phyloP scores from a whole-genome alignment of 345 rosid species.

The Lenwebbia sp. region DNA sequence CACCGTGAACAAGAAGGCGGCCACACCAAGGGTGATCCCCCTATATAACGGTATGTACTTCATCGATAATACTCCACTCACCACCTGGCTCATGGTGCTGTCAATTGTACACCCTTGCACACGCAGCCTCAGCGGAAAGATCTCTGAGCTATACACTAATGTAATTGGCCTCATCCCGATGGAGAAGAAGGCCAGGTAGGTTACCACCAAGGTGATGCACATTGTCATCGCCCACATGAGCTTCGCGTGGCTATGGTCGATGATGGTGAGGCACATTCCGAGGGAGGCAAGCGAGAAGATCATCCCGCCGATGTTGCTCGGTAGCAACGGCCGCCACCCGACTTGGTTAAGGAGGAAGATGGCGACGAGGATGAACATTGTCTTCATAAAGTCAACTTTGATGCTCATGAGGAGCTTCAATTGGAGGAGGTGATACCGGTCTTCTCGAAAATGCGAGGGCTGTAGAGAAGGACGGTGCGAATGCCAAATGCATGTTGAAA shows the following conservation, averaged over 20 bases:
- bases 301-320: conserved; percentile 62
- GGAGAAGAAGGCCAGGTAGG: conserved; percentile 58
- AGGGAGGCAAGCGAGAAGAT: conserved; percentile 15
- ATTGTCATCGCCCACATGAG: too few relatives aligned
- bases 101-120: conserved; percentile 69
- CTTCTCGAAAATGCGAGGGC: conserved; percentile 56
- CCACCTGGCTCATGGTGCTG: conserved; percentile 51
- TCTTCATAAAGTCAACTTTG: conserved; percentile 67
- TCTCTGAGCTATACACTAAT: conserved; percentile 78
- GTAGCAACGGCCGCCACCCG: too few relatives aligned
- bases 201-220: too few relatives aligned
- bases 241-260: too few relatives aligned
- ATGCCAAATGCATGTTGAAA: conserved; percentile 69
- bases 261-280: too few relatives aligned
- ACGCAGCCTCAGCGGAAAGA: conserved; percentile 66
- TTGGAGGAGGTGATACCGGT: conserved; percentile 49
- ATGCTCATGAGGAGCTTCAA: conserved; percentile 53
- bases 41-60: conserved; percentile 34
- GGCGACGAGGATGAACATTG: conserved; percentile 48
- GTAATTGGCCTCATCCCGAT: conserved; percentile 82
- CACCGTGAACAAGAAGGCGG: conserved; percentile 52
- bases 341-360: conserved; percentile 58
- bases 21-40: conserved; percentile 59
- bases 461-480: conserved; percentile 69
- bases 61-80: conserved; percentile 59